Evolutionary conservation across 768 basidiomycete species (phyloP).

Genomic region (Coprinellus micaceus): DNA sequence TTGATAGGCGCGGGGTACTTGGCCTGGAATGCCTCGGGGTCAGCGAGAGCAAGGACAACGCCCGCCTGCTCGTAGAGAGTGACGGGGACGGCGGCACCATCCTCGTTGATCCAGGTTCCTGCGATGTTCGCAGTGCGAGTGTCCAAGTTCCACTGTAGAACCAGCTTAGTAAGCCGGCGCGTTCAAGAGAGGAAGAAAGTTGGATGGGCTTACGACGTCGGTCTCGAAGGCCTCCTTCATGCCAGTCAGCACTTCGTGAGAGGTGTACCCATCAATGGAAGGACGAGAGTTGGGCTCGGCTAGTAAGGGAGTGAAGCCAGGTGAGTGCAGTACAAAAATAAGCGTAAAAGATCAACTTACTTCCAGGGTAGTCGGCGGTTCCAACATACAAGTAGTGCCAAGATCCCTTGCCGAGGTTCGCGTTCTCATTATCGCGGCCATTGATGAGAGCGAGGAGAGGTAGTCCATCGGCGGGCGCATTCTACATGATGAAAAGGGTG

Average conservation of each 20-base stretch:
- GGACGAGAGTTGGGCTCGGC: background rate
- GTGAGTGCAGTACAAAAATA: background rate
- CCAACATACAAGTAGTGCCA: constrained; percentile 7
- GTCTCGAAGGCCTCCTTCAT: background rate
- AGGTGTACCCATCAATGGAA: background rate
- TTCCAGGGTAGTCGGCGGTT: background rate
- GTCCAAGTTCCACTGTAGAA: constrained; percentile 9
- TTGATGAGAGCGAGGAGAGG: constrained; percentile 10
- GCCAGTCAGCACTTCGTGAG: background rate
- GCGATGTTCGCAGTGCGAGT: constrained; percentile 1
- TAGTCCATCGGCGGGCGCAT: background rate
- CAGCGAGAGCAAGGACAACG: constrained; percentile 2
- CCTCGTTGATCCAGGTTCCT: constrained; percentile 7
- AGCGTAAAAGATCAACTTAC: background rate
- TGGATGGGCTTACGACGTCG: constrained; percentile 2
- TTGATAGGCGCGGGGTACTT: constrained; percentile 3
- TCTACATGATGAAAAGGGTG: too few relatives aligned
- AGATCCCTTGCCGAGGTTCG: background rate
- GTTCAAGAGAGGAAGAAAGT: background rate
- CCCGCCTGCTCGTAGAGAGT: constrained; percentile 4
- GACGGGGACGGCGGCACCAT: background rate
- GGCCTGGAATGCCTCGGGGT: constrained; percentile 8
- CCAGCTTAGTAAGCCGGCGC: background rate
- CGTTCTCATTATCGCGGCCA: constrained; percentile 10
- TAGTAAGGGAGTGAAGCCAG: background rate